Percentiles rank a stretch among this genome's conserved stretches.
These are phyloP conservation scores for Picochlorum sp. DNA, from an alignment of 139 green algal species.

Conservation along the genomic window DNA sequence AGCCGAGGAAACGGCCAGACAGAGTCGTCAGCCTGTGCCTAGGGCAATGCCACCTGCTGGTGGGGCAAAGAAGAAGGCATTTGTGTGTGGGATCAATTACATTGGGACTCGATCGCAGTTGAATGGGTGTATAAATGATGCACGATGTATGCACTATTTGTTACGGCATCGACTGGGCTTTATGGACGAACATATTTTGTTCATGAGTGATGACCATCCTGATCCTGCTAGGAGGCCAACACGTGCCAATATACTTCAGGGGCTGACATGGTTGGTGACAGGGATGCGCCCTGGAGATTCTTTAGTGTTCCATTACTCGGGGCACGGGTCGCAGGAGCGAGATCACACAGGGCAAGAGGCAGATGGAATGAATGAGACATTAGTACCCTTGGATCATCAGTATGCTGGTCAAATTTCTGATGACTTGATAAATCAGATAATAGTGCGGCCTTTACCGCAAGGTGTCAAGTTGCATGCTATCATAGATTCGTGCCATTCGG, in stretches of 20 bases:
- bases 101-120: slow-evolving; percentile 23
- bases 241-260: slow-evolving; percentile 26
- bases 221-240: slow-evolving; percentile 28
- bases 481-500: slow-evolving; percentile 73
- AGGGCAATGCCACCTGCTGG: slow-evolving; percentile 12
- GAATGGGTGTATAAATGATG: slow-evolving; percentile 49
- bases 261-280: slow-evolving; percentile 28
- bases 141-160: slow-evolving; percentile 37
- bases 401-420: slow-evolving; percentile 41
- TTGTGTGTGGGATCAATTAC: slow-evolving; percentile 37
- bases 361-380: slow-evolving; percentile 71
- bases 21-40: slow-evolving; percentile 6
- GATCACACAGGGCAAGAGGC: slow-evolving; percentile 63
- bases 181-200: slow-evolving; percentile 27
- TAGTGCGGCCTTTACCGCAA: slow-evolving; percentile 42
- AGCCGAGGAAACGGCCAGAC: not conserved
- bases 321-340: slow-evolving; percentile 60
- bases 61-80: slow-evolving; percentile 21
- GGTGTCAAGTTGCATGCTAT: slow-evolving; percentile 64
- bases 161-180: slow-evolving; percentile 22
- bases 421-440: slow-evolving; percentile 54
- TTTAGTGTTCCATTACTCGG: slow-evolving; percentile 75
- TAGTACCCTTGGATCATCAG: slow-evolving; percentile 36
- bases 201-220: slow-evolving; percentile 33
- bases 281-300: slow-evolving; percentile 45